Base-by-base conservation (phyloP, 495 filamentous ascomycete species). In the Hypoxylon cercidicola region DNA sequence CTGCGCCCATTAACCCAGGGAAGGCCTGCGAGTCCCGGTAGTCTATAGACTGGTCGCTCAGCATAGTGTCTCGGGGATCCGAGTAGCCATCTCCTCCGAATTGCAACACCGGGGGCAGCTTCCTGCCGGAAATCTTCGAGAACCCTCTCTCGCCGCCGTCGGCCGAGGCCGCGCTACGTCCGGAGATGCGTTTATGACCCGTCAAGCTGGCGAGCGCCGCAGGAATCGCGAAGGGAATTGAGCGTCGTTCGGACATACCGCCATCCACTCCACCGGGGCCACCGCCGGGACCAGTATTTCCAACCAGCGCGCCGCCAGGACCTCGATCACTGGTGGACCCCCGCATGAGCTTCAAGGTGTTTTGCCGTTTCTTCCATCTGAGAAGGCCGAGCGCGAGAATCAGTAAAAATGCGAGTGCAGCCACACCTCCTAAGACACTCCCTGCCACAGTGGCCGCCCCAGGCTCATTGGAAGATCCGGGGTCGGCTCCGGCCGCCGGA, bases 81-180 rank as follows among this genome's bases (percentile, higher is more conserved):
- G 84, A 84, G 68, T 87, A 92, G 3, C 89, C 89, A 72, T 92
- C 87, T 16, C 89, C 88, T 43, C 90, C 88, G 32, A 84, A 84
- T 35, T 85, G 81, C 32, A 92, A 76, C 4, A 92, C 89, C 13
- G 90, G 87, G 4, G 84, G 81, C n/a, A 93, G 77, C 65, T 92
- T 92, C 52, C 86, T 81, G 32, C 90, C 90, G 5, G 89, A 89
- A 4, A 93, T 76, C 13, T 81, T 78, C 41, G 84, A 77, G 61
- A 84, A 81, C 3, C 81, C 82, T 68, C 80, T 81, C 35, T 83
- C 82, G 3, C 79, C 81, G 1, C 70, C 74, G 1, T 77, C 79
- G 12, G 82, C 75, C 55, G 75, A 69, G 15, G 71, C 77, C n/a
- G 71, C 64, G 28, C 64, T 77, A 47, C 78, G 54, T 71, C 64